Conservation (phyloP, 495 filamentous ascomycete species). For the Neurospora sp. region DNA sequence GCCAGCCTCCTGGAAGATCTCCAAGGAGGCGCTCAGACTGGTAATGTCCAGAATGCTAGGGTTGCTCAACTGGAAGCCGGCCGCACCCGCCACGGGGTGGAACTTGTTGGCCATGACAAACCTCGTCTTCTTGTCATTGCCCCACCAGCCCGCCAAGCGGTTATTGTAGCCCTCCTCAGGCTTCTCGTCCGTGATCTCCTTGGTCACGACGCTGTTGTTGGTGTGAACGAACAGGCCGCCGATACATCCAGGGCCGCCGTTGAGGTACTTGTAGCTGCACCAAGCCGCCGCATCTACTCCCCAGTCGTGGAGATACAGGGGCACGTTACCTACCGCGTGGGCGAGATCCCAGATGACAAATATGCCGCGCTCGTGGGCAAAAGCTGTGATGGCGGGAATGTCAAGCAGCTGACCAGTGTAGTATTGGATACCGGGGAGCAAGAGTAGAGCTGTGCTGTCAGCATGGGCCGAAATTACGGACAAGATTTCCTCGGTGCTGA, state of each 20-base stretch:
- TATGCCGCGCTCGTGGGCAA: constrained; percentile 67
- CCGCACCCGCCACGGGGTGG: constrained; percentile 57
- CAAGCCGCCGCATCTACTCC: constrained; percentile 93
- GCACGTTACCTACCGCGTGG: constrained; percentile 88
- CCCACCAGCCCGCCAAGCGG: constrained; percentile 85
- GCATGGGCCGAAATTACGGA: constrained; percentile 69
- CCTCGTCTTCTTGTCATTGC: constrained; percentile 61
- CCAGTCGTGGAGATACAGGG: constrained; percentile 78
- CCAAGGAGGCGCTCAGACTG: constrained; percentile 64
- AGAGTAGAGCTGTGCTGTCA: constrained; percentile 61
- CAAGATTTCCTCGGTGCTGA: constrained; percentile 66
- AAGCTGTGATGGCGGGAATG: constrained; percentile 70
- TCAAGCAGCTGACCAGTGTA: constrained; percentile 91
- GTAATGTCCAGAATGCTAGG: constrained; percentile 57
- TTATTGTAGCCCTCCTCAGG: constrained; percentile 33
- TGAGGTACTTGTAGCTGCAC: constrained; percentile 98
- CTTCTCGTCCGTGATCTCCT: constrained; percentile 20
- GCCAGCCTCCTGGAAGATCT: constrained; percentile 62
- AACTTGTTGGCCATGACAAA: constrained; percentile 78
- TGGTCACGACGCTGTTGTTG: constrained; percentile 49
- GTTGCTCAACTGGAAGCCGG: constrained; percentile 62
- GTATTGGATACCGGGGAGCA: constrained; percentile 88
- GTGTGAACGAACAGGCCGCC: constrained; percentile 83
- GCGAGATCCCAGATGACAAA: constrained; percentile 91
- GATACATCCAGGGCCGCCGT: constrained; percentile 80